These are phyloP conservation scores for Blakeslea trispora DNA, from an alignment of 371 early-diverging fungal genomes.

Conservation along the genomic window DNA sequence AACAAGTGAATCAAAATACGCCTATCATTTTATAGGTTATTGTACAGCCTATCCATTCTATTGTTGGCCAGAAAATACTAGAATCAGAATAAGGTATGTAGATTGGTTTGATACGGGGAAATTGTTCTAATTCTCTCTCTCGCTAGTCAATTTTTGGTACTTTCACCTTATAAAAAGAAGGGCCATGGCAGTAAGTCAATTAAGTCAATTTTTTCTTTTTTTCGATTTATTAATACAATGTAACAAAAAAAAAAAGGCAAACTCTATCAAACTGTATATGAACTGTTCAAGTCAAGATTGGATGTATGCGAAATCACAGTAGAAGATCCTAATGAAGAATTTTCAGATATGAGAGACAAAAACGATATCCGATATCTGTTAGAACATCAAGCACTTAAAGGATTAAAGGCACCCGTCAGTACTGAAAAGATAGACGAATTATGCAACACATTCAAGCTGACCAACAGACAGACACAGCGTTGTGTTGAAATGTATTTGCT, in stretches of 20 bases:
- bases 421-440: constrained; percentile 45
- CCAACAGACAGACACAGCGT: constrained; percentile 76
- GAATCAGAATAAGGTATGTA: constrained; percentile 84
- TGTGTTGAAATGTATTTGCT: constrained; percentile 80
- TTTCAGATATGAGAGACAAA: constrained; percentile 83
- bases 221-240: too few relatives aligned
- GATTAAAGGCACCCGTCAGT: constrained; percentile 60
- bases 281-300: constrained; percentile 49
- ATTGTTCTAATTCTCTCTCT: too few relatives aligned
- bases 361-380: constrained; percentile 74
- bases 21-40: constrained; percentile 83
- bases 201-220: too few relatives aligned
- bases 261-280: constrained; percentile 70
- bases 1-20: constrained; percentile 6
- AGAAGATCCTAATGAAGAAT: constrained; percentile 91
- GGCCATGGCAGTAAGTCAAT: constrained; percentile 84
- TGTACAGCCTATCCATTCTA: constrained; percentile 81
- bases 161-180: constrained; percentile 84
- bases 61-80: constrained; percentile 75
- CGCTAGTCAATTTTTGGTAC: constrained; percentile 90
- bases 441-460: constrained; percentile 57
- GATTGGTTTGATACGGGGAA: too few relatives aligned
- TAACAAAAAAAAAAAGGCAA: too few relatives aligned
- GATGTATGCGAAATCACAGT: constrained; percentile 76
- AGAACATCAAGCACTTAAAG: constrained; percentile 59